These are phyloP conservation scores for Sparassis latifolia DNA, from an alignment of 1,284 basidiomycete species.

Conservation along the genomic window DNA sequence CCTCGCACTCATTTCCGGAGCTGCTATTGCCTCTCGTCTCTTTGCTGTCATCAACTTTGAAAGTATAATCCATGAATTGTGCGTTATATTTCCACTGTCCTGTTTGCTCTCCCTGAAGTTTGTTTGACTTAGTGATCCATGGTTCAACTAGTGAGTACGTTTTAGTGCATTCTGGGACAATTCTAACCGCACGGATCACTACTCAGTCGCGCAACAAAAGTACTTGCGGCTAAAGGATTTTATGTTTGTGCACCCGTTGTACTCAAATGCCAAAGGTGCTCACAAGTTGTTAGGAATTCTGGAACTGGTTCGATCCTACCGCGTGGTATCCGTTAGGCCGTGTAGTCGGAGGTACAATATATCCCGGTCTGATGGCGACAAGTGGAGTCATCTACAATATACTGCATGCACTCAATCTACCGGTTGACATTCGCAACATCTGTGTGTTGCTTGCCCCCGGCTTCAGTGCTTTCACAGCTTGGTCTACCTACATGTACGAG, in stretches of 20 bases:
- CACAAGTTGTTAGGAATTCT: slow-evolving; percentile 72
- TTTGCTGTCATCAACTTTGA: slow-evolving; percentile 99
- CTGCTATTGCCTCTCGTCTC: slow-evolving; percentile 91
- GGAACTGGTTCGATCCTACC: slow-evolving; percentile 99
- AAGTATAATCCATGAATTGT: slow-evolving; percentile 99
- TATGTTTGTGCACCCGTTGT: slow-evolving; percentile 56
- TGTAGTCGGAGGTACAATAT: slow-evolving; percentile 97
- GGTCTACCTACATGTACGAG: slow-evolving; percentile 90
- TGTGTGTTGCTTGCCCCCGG: slow-evolving; percentile 97
- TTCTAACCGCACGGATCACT: slow-evolving; percentile 1
- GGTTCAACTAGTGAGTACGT: slow-evolving; percentile 88
- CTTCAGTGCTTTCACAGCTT: slow-evolving; percentile 94
- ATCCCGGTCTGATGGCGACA: slow-evolving; percentile 97
- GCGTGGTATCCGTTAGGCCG: slow-evolving; percentile 99
- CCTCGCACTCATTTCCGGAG: slow-evolving; percentile 82
- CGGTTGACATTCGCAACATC: slow-evolving; percentile 96
- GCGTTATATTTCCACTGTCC: slow-evolving; percentile 26
- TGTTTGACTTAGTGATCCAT: slow-evolving; percentile 71
- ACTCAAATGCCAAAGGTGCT: neutral
- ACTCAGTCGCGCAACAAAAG: slow-evolving; percentile 80
- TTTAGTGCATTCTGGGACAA: neutral
- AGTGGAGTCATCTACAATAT: slow-evolving; percentile 94
- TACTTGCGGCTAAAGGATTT: slow-evolving; percentile 89
- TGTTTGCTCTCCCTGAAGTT: slow-evolving; percentile 7
- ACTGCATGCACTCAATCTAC: slow-evolving; percentile 84